Base-by-base conservation (phyloP, 2,329 filamentous ascomycete genomes). In the Trichophyton mentagrophytes region DNA sequence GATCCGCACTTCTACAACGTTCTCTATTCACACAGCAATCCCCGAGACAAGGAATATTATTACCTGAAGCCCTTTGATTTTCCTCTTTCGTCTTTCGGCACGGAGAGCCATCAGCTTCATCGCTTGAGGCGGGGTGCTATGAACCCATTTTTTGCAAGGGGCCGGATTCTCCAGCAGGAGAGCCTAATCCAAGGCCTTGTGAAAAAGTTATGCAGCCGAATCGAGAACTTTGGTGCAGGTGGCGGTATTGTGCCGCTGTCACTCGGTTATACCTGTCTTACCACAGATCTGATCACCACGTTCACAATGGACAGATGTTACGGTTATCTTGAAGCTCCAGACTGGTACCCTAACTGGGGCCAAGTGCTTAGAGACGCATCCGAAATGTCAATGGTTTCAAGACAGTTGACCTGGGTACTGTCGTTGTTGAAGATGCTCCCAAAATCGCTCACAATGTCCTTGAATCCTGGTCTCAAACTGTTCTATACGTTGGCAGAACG, bases 241-340 rank as follows among this genome's bases (percentile, higher is more conserved):
- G 44, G 57, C 4, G 51, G 59, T 44, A 30, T 53, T 1, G 51
- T 64, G 3, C 63, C 64, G 3, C 47, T 66, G 8, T 64, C 64
- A 11, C 61, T 66, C 3, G 64, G 64, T 11, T 66, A 62, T 36
- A 64, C 62, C 9, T 66, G 64, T 53, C 57, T 66, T 6, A 74
- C 74, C 1, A 76, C 76, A 36, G 77, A 79, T 36, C 72, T 78
- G 51, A 76, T 79, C 64, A 76, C 75, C 62, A 70, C 76, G 59
- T 78, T 77, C 61, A 68, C 67, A n/a, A 67, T 72, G 66, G 67
- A 67, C n/a, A 59, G 65, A 13, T 65, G 65, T 1, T 71, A 67
- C 49, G 63, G 69, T 59, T 72, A 70, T 64, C 65, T 73, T 7
- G 69, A 72, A 27, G 64, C 66, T 6, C 65, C 68, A 1, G 69